Evolutionary conservation across 2,329 filamentous ascomycete genomes (phyloP).

Genomic region (Aspergillus niger): DNA sequence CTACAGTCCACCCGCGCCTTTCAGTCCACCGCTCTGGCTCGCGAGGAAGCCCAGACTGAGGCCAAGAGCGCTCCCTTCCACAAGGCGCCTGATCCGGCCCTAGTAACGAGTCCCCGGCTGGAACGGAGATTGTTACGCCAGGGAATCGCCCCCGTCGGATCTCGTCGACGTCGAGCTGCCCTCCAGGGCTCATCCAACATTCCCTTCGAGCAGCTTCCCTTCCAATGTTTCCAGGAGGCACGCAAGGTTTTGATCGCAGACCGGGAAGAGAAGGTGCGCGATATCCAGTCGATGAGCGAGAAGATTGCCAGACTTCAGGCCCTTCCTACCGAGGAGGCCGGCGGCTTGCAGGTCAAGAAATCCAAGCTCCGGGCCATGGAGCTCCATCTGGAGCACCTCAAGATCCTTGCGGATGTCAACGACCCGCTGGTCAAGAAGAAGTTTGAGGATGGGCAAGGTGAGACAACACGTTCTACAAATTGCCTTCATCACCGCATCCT

Average conservation of each 20-base stretch:
- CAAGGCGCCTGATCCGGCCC: conserved; percentile 61
- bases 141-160: conserved; percentile 75
- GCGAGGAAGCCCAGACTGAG: conserved; percentile 50
- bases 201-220: conserved; percentile 91
- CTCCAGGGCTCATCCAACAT: conserved; percentile 66
- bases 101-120: conserved; percentile 64
- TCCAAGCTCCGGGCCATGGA: conserved; percentile 69
- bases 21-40: conserved; percentile 47
- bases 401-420: conserved; percentile 91
- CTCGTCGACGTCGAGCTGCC: conserved; percentile 77
- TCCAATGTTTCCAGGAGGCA: conserved; percentile 97
- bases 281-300: conserved; percentile 67
- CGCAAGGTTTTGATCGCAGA: conserved; percentile 79
- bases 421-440: conserved; percentile 90
- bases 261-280: conserved; percentile 73
- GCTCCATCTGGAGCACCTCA: conserved; percentile 72
- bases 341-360: conserved; percentile 67
- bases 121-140: conserved; percentile 69
- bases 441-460: conserved; percentile 89
- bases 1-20: conserved; percentile 49
- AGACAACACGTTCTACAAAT: not conserved
- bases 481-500: conserved; percentile 13
- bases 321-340: conserved; percentile 59
- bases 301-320: conserved; percentile 69
- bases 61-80: conserved; percentile 42